Base-by-base conservation (phyloP, 2,329 filamentous ascomycete species). In the Plenodomus biglobosus region DNA sequence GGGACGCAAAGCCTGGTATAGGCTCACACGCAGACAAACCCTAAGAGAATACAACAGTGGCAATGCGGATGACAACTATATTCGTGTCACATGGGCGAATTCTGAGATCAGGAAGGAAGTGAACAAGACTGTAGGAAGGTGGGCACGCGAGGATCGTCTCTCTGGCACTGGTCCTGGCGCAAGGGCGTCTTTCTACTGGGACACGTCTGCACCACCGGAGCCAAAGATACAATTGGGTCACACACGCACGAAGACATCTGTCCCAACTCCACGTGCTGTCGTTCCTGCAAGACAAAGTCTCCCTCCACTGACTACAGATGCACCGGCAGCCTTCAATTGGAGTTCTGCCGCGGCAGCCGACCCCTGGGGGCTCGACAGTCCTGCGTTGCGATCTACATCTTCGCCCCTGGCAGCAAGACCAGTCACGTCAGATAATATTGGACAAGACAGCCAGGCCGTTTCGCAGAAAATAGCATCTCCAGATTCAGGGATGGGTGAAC, bases 1-100 rank as follows among this genome's bases (percentile, higher is more conserved):
- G 10, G 58, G 66, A 15, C 64, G 70, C 4, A 73, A 73, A 53
- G 61, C 70, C 8, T 74, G 72, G 72, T 73, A 74, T 46, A 62
- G 70, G 10, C 48, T 74, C 1, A 73, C 69, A 1, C 66, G 71
- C 8, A 66, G 64, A 38, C 64, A 73, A 44, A 73, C 70, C 4
- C 57, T 73, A 61, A 59, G 70, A 15, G 70, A 73, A 24, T 72
- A 61, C 59, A 70, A 72, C 38, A 65, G 45, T 27, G 69, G 66
- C 6, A 61, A 58, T 6, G 61, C 62, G 10, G 64, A 68, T 22
- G 65, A 71, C 41, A 72, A 60, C 43, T 71, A 74, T 38, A 60
- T 73, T 13, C 69, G 72, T 6, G 64, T 74, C 5, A 68, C 63
- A 6, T 74, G 70, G 71, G 53, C 53, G 16, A 65, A 56, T 17